Conservation (phyloP, 2,329 filamentous ascomycete genomes). For the Botrytis deweyae region DNA sequence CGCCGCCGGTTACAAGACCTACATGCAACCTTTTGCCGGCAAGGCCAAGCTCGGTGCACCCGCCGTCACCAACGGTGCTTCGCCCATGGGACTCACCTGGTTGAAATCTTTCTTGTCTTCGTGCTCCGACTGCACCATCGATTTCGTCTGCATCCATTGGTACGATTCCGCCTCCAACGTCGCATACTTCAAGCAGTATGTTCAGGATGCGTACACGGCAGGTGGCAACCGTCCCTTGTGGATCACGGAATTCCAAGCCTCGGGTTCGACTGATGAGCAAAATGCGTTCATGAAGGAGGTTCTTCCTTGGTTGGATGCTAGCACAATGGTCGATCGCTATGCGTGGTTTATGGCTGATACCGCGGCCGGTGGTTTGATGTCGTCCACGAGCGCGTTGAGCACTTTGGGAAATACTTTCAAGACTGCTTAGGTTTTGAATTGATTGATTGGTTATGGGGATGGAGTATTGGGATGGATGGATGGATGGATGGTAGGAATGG, state of each 20-base stretch:
- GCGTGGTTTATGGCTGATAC: slow-evolving; percentile 18
- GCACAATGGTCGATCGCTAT: background rate
- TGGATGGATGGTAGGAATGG: background rate
- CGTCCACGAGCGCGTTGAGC: background rate
- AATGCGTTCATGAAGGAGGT: slow-evolving; percentile 43
- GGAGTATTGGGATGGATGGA: background rate
- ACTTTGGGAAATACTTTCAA: slow-evolving; percentile 19
- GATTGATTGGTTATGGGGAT: background rate
- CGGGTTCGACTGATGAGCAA: slow-evolving; percentile 37
- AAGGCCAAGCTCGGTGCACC: slow-evolving; percentile 48
- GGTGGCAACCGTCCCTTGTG: slow-evolving; percentile 40
- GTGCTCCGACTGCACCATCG: slow-evolving; percentile 46
- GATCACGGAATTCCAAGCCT: slow-evolving; percentile 46
- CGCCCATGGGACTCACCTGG: slow-evolving; percentile 45
- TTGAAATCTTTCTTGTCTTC: slow-evolving; percentile 45
- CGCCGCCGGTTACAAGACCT: slow-evolving; percentile 42
- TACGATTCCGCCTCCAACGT: slow-evolving; percentile 43
- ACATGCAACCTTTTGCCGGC: slow-evolving; percentile 47
- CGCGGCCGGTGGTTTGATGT: background rate
- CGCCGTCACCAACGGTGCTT: slow-evolving; percentile 48
- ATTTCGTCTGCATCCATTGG: slow-evolving; percentile 50
- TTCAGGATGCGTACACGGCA: slow-evolving; percentile 41
- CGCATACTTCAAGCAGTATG: slow-evolving; percentile 46
- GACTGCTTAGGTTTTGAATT: background rate
- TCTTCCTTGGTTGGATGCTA: slow-evolving; percentile 45